Conservation (phyloP, 805 yeast species). For the Lachancea dasiensis region DNA sequence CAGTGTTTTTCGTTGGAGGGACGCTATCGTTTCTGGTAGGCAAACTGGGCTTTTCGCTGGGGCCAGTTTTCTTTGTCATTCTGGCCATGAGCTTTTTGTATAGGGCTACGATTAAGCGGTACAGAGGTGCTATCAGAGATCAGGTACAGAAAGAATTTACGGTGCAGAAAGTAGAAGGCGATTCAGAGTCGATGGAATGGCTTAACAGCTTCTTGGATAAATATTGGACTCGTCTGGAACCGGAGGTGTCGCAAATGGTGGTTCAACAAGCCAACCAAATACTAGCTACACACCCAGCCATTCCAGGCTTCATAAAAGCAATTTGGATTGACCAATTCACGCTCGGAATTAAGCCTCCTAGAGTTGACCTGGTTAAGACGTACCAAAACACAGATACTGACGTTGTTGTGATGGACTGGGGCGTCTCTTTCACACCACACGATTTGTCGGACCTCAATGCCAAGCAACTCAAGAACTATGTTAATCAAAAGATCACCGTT, state of each 20-base stretch:
- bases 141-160: conserved; percentile 82
- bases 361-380: conserved; percentile 86
- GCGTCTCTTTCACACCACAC: conserved; percentile 87
- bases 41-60: conserved; percentile 65
- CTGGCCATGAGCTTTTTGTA: conserved; percentile 61
- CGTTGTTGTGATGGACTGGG: conserved; percentile 98
- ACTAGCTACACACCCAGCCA: conserved; percentile 62
- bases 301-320: conserved; percentile 77
- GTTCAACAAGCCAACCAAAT: conserved; percentile 81
- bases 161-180: conserved; percentile 73
- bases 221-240: conserved; percentile 90
- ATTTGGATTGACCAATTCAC: conserved; percentile 86
- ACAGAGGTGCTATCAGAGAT: conserved; percentile 69
- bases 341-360: conserved; percentile 91
- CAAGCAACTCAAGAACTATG: conserved; percentile 77
- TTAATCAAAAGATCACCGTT: conserved; percentile 73
- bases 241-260: conserved; percentile 78
- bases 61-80: conserved; percentile 72
- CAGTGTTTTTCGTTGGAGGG: conserved; percentile 58
- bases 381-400: conserved; percentile 86
- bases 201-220: conserved; percentile 80
- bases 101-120: conserved; percentile 75
- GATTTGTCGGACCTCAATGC: conserved; percentile 76
- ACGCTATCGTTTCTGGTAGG: conserved; percentile 76
- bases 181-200: conserved; percentile 95